Percentiles rank a stretch among this genome's conserved stretches.
Evolutionary conservation across 2,329 filamentous ascomycete species (phyloP).

Genomic region (Fusarium vanettenii): DNA sequence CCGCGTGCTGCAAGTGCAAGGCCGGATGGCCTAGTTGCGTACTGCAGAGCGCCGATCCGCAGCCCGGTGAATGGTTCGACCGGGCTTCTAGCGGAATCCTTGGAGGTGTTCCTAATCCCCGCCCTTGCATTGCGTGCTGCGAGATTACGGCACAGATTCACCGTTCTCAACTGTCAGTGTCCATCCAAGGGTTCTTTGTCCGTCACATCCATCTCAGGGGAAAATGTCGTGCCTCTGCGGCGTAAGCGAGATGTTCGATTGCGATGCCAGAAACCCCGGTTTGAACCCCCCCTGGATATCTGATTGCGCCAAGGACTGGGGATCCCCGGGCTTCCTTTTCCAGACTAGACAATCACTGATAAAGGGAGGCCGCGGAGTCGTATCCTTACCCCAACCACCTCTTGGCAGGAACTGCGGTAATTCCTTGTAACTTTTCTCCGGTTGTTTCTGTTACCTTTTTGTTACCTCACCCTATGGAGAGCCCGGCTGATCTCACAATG

Average conservation of each 20-base stretch:
- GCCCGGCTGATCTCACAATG: neutral
- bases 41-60: conserved; percentile 17
- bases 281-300: neutral
- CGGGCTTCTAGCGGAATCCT: conserved; percentile 2
- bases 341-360: neutral
- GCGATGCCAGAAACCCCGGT: neutral
- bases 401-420: conserved; percentile 1
- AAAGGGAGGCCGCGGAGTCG: neutral
- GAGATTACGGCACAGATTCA: neutral
- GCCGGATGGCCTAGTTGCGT: conserved; percentile 13
- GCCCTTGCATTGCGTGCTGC: neutral
- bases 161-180: neutral
- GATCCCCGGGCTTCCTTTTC: neutral
- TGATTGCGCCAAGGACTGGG: neutral
- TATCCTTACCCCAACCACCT: conserved; percentile 13
- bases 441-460: conserved; percentile 26
- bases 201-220: neutral
- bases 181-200: neutral
- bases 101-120: neutral
- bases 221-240: neutral
- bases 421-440: neutral
- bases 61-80: conserved; percentile 3
- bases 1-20: neutral
- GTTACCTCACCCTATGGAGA: conserved; percentile 19
- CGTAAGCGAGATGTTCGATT: neutral